phyloP scores from a whole-genome alignment of 2,329 filamentous ascomycete species.

The Curvularia sp. region DNA sequence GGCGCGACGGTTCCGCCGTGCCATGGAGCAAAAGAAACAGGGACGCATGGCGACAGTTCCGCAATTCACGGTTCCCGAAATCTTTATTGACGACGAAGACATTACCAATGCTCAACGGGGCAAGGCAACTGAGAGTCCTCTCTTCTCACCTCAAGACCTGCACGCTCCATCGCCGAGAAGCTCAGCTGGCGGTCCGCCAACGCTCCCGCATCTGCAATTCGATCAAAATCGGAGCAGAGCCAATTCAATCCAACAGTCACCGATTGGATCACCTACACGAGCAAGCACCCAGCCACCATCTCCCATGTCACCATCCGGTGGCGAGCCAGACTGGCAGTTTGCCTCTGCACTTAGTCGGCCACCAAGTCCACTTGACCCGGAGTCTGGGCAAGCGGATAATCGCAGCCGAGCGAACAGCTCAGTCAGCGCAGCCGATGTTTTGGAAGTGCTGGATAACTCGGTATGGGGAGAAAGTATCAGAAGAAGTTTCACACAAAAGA shows the following conservation, averaged over 20 bases:
- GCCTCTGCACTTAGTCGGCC: slow-evolving; percentile 53
- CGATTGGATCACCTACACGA: slow-evolving; percentile 45
- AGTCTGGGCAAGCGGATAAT: slow-evolving; percentile 49
- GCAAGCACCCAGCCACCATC: slow-evolving; percentile 35
- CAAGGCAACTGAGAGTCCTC: slow-evolving; percentile 44
- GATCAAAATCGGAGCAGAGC: slow-evolving; percentile 43
- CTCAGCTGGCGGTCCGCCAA: slow-evolving; percentile 35
- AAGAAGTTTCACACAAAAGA: slow-evolving; percentile 77
- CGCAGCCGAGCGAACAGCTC: slow-evolving; percentile 70
- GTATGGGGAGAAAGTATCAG: slow-evolving; percentile 94
- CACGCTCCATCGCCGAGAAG: slow-evolving; percentile 29
- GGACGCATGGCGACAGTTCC: slow-evolving; percentile 81
- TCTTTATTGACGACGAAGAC: slow-evolving; percentile 83
- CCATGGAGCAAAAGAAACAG: slow-evolving; percentile 71
- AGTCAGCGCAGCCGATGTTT: slow-evolving; percentile 77
- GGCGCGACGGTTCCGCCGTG: slow-evolving; percentile 79
- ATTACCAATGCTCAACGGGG: slow-evolving; percentile 54
- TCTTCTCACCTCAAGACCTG: slow-evolving; percentile 45
- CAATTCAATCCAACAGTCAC: slow-evolving; percentile 52
- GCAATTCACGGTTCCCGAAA: slow-evolving; percentile 84
- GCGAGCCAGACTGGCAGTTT: slow-evolving; percentile 55
- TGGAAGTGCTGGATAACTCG: slow-evolving; percentile 85
- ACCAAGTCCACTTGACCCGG: slow-evolving; percentile 46
- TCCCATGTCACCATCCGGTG: slow-evolving; percentile 40
- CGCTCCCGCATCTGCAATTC: slow-evolving; percentile 34